phyloP scores from a whole-genome alignment of 306 rosid species.

The Vicia faba region DNA sequence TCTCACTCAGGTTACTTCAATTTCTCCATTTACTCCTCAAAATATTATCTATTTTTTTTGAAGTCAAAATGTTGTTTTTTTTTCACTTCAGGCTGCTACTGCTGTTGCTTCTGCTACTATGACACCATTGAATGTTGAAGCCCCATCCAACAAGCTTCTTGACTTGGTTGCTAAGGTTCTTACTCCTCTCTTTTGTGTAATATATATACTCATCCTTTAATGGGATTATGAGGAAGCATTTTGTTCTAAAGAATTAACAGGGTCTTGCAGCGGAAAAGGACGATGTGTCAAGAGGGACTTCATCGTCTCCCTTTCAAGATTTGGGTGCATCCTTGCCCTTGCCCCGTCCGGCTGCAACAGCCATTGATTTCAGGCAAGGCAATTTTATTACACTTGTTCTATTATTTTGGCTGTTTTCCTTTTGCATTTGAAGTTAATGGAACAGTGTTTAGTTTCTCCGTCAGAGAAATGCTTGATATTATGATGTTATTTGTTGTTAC shows the following conservation, averaged over 20 bases:
- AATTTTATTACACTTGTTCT: not conserved
- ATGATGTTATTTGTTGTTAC: not conserved
- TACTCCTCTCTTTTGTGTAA: conserved; percentile 4
- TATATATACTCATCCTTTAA: conserved; percentile 20
- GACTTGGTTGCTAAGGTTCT: conserved; percentile 76
- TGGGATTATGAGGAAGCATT: conserved; percentile 33
- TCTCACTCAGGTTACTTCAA: conserved; percentile 61
- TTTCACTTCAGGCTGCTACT: conserved; percentile 66
- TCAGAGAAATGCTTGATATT: conserved; percentile 7
- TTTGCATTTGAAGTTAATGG: conserved; percentile 9
- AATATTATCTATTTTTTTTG: not conserved
- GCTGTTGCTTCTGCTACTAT: conserved; percentile 84
- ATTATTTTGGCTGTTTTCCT: not conserved
- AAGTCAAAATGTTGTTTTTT: not conserved
- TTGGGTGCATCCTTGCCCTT: conserved; percentile 48
- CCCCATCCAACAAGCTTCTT: conserved; percentile 69
- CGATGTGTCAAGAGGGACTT: conserved; percentile 55
- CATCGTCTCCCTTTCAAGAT: conserved; percentile 51
- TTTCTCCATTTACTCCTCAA: not conserved
- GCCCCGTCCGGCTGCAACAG: conserved; percentile 42
- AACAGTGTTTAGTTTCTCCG: not conserved
- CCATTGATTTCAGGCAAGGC: conserved; percentile 70
- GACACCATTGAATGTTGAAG: conserved; percentile 74
- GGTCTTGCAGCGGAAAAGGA: conserved; percentile 89
- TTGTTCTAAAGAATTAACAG: conserved; percentile 64